Conservation (phyloP, 192 early-diverging fungal species). For the Dimargaris xerosporica region DNA sequence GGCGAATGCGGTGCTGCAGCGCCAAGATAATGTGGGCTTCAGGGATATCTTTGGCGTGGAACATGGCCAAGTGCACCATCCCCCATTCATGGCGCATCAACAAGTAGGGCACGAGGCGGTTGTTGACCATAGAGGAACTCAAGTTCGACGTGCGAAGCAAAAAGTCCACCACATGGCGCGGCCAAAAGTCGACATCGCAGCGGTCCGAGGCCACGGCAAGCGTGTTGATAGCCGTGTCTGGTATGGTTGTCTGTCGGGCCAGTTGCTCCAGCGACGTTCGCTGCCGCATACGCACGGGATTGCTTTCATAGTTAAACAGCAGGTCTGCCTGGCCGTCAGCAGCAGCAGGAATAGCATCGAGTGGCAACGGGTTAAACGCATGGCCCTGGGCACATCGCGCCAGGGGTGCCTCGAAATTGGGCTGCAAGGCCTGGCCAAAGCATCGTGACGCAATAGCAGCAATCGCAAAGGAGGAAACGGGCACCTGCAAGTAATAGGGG, state of each 20-base stretch:
- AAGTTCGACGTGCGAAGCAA: not conserved
- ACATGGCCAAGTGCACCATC: not conserved
- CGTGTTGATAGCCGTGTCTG: too few relatives aligned
- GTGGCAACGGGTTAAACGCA: not conserved
- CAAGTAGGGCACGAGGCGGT: not conserved
- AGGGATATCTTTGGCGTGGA: not conserved
- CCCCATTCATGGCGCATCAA: not conserved
- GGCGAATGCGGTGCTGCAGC: not conserved
- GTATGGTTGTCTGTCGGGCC: not conserved
- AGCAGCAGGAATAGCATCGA: not conserved
- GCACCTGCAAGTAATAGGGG: not conserved
- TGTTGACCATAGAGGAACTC: not conserved
- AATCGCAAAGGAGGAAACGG: not conserved
- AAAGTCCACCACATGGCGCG: not conserved
- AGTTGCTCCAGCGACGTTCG: not conserved
- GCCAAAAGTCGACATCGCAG: constrained; percentile 3
- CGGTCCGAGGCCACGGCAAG: too few relatives aligned
- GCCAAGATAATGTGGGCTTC: not conserved
- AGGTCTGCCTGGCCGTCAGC: not conserved
- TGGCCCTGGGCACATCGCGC: not conserved
- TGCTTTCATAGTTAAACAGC: not conserved
- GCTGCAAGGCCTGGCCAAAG: not conserved
- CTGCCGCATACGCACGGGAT: not conserved
- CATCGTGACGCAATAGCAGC: not conserved
- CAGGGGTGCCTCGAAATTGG: not conserved